Evolutionary conservation across 805 yeast genomes (phyloP).

Genomic region (Huiozyma sinensis): DNA sequence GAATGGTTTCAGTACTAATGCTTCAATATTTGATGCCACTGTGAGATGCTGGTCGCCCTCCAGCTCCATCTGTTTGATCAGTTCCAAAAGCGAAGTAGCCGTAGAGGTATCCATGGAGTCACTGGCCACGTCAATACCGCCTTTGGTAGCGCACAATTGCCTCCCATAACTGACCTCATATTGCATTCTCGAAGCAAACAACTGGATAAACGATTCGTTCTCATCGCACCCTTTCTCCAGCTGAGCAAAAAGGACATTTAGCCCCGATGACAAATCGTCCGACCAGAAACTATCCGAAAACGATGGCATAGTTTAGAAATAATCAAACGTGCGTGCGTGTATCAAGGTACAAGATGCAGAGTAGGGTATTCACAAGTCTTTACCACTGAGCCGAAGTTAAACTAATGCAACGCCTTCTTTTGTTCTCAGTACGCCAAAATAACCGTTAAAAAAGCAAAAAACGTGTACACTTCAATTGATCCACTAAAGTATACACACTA

Average conservation of each 20-base stretch:
- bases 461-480: too few species aligned
- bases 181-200: constrained; percentile 62
- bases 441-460: too few species aligned
- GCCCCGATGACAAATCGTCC: constrained; percentile 48
- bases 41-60: constrained; percentile 53
- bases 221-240: constrained; percentile 56
- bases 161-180: constrained; percentile 58
- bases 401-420: too few species aligned
- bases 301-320: constrained; percentile 29
- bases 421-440: too few species aligned
- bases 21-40: constrained; percentile 51
- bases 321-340: too few species aligned
- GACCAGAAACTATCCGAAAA: constrained; percentile 77
- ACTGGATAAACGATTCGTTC: constrained; percentile 53
- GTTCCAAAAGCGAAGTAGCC: constrained; percentile 37
- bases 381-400: too few species aligned
- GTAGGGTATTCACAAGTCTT: too few species aligned
- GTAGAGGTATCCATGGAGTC: constrained; percentile 21
- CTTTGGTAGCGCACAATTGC: constrained; percentile 29
- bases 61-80: constrained; percentile 42
- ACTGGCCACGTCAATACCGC: constrained; percentile 13
- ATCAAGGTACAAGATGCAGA: too few species aligned
- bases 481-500: too few species aligned
- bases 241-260: constrained; percentile 40
- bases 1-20: constrained; percentile 59